Conservation (phyloP, 2,329 filamentous ascomycete species). For the Xylaria sp. region DNA sequence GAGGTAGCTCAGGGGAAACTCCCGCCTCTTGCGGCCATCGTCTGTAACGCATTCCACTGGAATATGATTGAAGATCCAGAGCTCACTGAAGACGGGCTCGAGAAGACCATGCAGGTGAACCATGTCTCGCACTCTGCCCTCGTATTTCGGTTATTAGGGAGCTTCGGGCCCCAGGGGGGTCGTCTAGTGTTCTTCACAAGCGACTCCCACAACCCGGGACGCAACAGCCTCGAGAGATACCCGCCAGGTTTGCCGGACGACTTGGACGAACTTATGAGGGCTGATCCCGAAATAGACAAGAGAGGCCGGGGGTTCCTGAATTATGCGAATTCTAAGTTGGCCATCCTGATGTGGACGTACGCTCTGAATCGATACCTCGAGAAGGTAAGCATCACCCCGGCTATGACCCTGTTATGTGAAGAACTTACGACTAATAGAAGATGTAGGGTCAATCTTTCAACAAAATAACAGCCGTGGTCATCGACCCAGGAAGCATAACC, state of each 20-base stretch:
- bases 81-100: slow-evolving; percentile 52
- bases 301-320: slow-evolving; percentile 56
- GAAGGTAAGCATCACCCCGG: slow-evolving; percentile 36
- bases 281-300: slow-evolving; percentile 50
- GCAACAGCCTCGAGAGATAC: slow-evolving; percentile 54
- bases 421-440: not conserved
- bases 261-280: slow-evolving; percentile 53
- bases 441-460: slow-evolving; percentile 43
- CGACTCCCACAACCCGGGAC: slow-evolving; percentile 54
- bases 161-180: slow-evolving; percentile 69
- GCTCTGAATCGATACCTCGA: slow-evolving; percentile 53
- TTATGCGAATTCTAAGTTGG: slow-evolving; percentile 57
- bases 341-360: slow-evolving; percentile 55
- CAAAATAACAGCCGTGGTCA: slow-evolving; percentile 47
- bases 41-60: slow-evolving; percentile 57
- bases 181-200: slow-evolving; percentile 47
- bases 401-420: not conserved
- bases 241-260: slow-evolving; percentile 52
- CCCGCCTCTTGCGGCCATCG: slow-evolving; percentile 51
- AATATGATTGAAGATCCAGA: slow-evolving; percentile 50
- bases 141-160: slow-evolving; percentile 59
- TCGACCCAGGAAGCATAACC: slow-evolving; percentile 49
- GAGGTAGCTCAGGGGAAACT: slow-evolving; percentile 48
- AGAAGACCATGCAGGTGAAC: slow-evolving; percentile 55
- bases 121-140: slow-evolving; percentile 55